A percentile compares a stretch with the other conserved stretches of the same genome.
These are phyloP conservation scores for Cladosporium sp. DNA, from an alignment of 2,329 filamentous ascomycete species.

Conservation along the genomic window DNA sequence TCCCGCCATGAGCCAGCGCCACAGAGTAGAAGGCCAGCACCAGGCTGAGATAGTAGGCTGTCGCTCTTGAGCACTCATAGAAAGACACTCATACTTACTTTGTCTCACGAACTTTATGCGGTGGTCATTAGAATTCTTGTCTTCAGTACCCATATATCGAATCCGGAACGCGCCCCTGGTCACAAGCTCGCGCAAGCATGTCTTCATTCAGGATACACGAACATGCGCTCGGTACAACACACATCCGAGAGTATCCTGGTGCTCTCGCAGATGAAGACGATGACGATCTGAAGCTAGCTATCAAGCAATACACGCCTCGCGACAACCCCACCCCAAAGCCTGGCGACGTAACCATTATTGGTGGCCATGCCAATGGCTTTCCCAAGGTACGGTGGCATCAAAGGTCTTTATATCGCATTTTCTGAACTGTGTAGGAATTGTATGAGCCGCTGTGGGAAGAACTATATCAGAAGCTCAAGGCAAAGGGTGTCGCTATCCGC, in stretches of 20 bases:
- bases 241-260: slow-evolving; percentile 75
- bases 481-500: slow-evolving; percentile 62
- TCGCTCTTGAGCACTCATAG: no score
- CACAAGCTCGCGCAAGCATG: background rate
- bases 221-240: slow-evolving; percentile 65
- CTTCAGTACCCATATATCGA: no score
- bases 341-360: slow-evolving; percentile 79
- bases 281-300: slow-evolving; percentile 63
- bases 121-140: no score
- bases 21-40: no score
- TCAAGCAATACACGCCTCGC: slow-evolving; percentile 83
- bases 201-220: slow-evolving; percentile 60
- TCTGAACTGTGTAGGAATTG: slow-evolving; percentile 56
- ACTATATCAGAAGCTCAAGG: slow-evolving; percentile 53
- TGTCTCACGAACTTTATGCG: no score
- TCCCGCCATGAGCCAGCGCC: no score
- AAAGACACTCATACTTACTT: no score
- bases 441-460: slow-evolving; percentile 93
- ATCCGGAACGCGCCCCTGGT: no score
- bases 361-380: slow-evolving; percentile 85
- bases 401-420: no score
- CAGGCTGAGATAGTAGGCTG: no score
- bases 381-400: slow-evolving; percentile 58
- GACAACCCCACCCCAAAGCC: slow-evolving; percentile 61
- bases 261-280: slow-evolving; percentile 68